Evolutionary conservation across 805 yeast genomes (phyloP), one percentile per base, ranked within the genome.

Genomic region (Cyberlindnera amylophila): DNA sequence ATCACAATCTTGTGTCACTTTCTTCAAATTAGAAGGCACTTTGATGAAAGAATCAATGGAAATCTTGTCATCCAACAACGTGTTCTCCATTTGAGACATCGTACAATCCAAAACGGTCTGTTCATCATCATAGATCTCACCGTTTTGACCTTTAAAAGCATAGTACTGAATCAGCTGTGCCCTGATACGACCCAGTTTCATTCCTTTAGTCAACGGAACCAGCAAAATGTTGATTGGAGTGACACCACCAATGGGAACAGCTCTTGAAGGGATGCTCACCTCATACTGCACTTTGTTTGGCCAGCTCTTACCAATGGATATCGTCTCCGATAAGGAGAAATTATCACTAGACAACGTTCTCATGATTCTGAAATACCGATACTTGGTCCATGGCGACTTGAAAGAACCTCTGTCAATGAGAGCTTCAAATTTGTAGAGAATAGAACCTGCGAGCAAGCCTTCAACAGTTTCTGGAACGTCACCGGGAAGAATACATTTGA

Each of bases 251-350:
- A 90, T 79, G 1, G 96, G 89, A 7, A 87, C 79, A 1, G 96
- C 96, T 51, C 83, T 79, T 17, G 89, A 75, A 0, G 97, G 96
- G 3, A 88, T 80, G 43, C 83, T 81, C 42, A 91, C 78, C 13
- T 87, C 80, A 62, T 91, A 90, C 61, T 90, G 96, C 33, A 91
- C 81, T 59, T 87, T 88, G 39, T 77, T 70, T 2, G 95, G 91
- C 95, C 96, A 87, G 4, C 89, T 84, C 58, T 88, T 89, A 44
- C 88, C 96, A 29, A 90, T 90, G 0, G 91, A 86, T 49, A 89
- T 82, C 1, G 96, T 87, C 59, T 90, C 96, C 0, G 89, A 74
- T 16, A 85, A 68, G 5, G 67, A 55, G 26, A 86, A 72, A 14
- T 89, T 75, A 61, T 90, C 96, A 2, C 86, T 72, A 4, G 95